Percentiles rank a stretch among this genome's conserved stretches.
phyloP scores from a whole-genome alignment of 257 asterid genomes.

The Coffea canephora region DNA sequence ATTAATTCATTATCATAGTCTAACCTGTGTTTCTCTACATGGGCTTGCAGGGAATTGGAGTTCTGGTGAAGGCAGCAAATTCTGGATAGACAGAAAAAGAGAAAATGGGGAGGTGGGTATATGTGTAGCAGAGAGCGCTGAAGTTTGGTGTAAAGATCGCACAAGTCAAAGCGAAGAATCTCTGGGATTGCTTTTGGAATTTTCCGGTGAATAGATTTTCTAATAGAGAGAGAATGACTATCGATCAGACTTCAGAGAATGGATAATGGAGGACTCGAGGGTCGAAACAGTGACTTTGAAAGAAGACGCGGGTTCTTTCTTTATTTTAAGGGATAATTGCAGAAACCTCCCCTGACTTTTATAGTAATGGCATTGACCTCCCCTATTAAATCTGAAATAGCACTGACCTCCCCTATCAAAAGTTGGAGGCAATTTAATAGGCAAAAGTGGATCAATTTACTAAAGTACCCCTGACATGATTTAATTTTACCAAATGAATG shows the following conservation, averaged over 20 bases:
- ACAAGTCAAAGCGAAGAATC: conserved; percentile 18
- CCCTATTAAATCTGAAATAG: no score
- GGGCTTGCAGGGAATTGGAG: not conserved
- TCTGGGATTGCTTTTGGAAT: not conserved
- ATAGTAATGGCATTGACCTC: no score
- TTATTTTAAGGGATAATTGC: no score
- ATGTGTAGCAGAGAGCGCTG: not conserved
- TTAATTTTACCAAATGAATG: no score
- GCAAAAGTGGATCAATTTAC: no score
- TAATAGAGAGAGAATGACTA: not conserved
- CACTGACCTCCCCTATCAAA: no score
- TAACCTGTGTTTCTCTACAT: conserved; percentile 10
- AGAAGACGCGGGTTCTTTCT: conserved; percentile 18
- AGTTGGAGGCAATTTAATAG: no score
- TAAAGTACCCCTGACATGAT: no score
- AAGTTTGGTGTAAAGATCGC: conserved; percentile 2
- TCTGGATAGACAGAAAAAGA: no score
- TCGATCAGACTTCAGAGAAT: not conserved
- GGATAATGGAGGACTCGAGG: no score
- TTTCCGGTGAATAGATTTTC: not conserved
- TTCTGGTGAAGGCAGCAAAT: not conserved
- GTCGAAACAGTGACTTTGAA: conserved; percentile 2
- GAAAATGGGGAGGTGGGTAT: not conserved
- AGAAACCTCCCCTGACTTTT: no score
- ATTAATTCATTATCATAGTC: not conserved